Base-by-base conservation (phyloP, 768 basidiomycete genomes). In the Termitomyces sp. region DNA sequence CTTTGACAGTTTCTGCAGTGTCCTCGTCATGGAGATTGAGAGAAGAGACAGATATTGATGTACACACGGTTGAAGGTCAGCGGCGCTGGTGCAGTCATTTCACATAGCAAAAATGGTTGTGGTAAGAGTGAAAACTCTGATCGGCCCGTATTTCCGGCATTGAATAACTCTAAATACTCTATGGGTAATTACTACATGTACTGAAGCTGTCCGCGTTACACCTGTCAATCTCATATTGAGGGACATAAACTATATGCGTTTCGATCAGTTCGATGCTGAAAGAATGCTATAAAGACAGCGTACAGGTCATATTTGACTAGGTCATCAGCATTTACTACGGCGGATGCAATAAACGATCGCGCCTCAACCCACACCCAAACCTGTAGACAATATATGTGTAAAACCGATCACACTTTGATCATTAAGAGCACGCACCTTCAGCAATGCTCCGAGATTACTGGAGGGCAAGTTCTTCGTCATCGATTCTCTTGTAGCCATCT, bases 331-430 rank as follows among this genome's bases (percentile, higher is more conserved):
- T 94, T 87, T 57, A 88, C 81, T 43, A 92, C 83, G 2, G 91
- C 90, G 1, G 88, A 77, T 11, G 88, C 85, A 7, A 91, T 94
- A 60, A 98, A 79, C 61, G 92, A 89, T 61, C 96, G 82, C 4
- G 95, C 95, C 77, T 98, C 96, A 45, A 96, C 78, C 86, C 88
- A 93, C 34, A 98, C 81, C 96, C 96, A 98, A 54, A 94, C 78
- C 93, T 95, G 25, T 25, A 57, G 63, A 14, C 40, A 25, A 34
- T 48, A 4, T 38, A 40, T 12, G 4, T 43, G 42, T 34, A 29
- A 65, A 68, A 58, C 38, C 31, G 3, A 8, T 20, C 25, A 12
- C 55, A 52, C 25, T 43, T 36, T 7, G 32, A 57, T 2, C n/a
- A 37, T 29, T 31, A 52, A 51, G 36, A 31, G 40, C 49, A 60